Evolutionary conservation across 345 rosid species (phyloP), one percentile per base, ranked within the genome.

Genomic region (Arabis alpina): DNA sequence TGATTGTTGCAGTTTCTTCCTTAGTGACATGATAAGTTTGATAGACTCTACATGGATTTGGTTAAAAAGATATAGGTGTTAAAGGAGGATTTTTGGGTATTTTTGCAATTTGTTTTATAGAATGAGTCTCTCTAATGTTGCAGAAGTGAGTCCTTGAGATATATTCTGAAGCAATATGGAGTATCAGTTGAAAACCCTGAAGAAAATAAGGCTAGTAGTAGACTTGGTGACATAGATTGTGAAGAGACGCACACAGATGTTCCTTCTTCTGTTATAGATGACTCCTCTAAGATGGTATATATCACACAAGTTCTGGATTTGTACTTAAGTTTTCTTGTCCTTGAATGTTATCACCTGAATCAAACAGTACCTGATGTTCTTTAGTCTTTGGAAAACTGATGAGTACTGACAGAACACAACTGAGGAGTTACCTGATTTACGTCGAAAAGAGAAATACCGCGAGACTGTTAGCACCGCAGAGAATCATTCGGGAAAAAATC

Each of bases 101-200:
- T 69, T 14, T 32, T 10, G 24, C 8, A 61, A 8, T 28, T 28
- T 8, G 36, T 10, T 43, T 53, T 6, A 59, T 49, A 1, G 11
- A 39, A 47, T 11, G 39, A 32, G 36, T 60, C 4, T 34, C 63
- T 66, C 5, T 36, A 5, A 25, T 67, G 71, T 15, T 74, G 65
- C 60, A 75, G 79, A 55, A 68, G 47, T 9, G 70, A 75, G 45
- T 54, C 79, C 5, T 61, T 68, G 70, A 54, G 50, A 61, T 39
- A 36, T 48, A 75, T 75, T 54, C 14, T 68, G 8, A 61, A 54
- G 70, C 74, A 54, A 61, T 75, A 75, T 68, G 79, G 79, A 54
- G 51, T 75, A 61, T 45, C 70, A 27, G 60, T 45, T 37, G 74
- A 68, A 52, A 15, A 10, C 2, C 6, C 27, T 67, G 68, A 67